A percentile compares a stretch with the other conserved stretches of the same genome.
Conservation (phyloP, 352 stramenopile species). For the Globisporangium recalcitrans region DNA sequence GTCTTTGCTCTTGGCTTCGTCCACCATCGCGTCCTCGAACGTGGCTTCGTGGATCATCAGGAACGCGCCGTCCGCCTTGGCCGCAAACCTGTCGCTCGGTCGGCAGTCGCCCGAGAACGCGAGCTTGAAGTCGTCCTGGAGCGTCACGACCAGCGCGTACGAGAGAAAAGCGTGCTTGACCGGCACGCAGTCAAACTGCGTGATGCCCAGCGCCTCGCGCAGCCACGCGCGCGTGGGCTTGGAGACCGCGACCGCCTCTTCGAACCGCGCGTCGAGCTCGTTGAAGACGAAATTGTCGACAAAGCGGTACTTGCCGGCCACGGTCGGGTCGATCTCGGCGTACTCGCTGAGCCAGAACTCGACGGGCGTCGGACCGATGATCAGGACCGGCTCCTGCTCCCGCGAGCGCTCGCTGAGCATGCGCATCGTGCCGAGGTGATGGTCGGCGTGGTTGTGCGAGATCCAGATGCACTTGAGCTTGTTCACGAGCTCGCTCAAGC, state of each 20-base stretch:
- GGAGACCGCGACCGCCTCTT: constrained; percentile 26
- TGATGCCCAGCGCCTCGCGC: constrained; percentile 34
- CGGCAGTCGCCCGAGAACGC: constrained; percentile 95
- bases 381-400: constrained; percentile 63
- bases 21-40: constrained; percentile 92
- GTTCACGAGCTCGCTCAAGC: constrained; percentile 49
- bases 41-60: constrained; percentile 97
- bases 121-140: constrained; percentile 66
- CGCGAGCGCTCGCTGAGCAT: constrained; percentile 76
- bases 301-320: constrained; percentile 86
- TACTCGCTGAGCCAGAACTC: constrained; percentile 92
- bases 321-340: constrained; percentile 57
- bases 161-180: constrained; percentile 89
- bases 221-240: constrained; percentile 40
- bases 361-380: constrained; percentile 91
- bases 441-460: constrained; percentile 97
- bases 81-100: constrained; percentile 66
- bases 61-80: constrained; percentile 56
- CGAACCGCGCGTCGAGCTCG: constrained; percentile 33
- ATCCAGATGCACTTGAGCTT: constrained; percentile 93
- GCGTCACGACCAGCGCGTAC: constrained; percentile 87
- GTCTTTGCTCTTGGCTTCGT: constrained; percentile 91
- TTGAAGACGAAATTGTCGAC: constrained; percentile 87
- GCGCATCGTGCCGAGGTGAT: constrained; percentile 93
- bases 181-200: constrained; percentile 53